These are phyloP conservation scores for Saccharomycopsis guyanensis DNA, from an alignment of 805 yeast species.

Conservation along the genomic window DNA sequence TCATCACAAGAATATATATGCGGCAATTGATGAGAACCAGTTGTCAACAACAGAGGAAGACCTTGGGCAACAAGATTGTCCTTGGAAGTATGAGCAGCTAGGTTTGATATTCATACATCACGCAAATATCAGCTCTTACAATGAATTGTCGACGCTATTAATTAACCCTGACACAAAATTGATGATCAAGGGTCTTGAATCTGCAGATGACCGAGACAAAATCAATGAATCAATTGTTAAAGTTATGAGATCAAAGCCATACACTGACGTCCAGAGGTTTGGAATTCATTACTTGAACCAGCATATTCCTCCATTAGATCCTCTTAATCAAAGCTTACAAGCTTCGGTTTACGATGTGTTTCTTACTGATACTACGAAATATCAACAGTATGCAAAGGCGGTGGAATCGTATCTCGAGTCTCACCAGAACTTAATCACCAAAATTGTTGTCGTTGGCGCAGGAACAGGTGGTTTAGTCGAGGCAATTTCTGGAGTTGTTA, in stretches of 20 bases:
- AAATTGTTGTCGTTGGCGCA: conserved; percentile 63
- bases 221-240: neutral
- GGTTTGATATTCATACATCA: neutral
- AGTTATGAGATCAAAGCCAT: neutral
- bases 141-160: neutral
- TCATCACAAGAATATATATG: neutral
- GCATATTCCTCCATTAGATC: conserved; percentile 53
- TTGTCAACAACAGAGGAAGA: too few species aligned
- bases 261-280: neutral
- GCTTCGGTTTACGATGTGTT: conserved; percentile 58
- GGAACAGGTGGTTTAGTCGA: conserved; percentile 82
- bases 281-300: neutral
- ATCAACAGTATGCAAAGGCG: conserved; percentile 60
- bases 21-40: neutral
- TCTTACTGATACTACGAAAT: conserved; percentile 65
- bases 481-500: conserved; percentile 36
- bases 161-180: neutral
- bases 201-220: neutral
- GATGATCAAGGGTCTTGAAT: neutral
- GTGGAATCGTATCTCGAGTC: too few species aligned
- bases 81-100: neutral
- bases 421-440: too few species aligned
- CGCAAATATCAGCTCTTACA: neutral
- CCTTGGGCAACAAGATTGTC: too few species aligned
- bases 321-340: conserved; percentile 50